Conservation (phyloP, 129 eudicot species). For the Daucus carota region DNA sequence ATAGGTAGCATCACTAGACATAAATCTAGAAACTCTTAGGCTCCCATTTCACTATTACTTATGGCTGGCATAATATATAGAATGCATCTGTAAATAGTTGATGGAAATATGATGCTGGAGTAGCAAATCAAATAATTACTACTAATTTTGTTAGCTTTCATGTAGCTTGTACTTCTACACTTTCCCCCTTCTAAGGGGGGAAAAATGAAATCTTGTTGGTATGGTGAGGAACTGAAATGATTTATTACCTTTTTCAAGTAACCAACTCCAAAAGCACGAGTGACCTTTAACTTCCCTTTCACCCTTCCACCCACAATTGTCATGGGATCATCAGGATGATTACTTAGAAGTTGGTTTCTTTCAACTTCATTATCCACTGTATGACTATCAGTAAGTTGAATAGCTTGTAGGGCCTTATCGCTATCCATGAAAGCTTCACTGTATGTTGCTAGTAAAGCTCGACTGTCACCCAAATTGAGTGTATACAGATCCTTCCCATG, state of each 20-base stretch:
- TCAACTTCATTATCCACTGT: slow-evolving; percentile 80
- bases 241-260: slow-evolving; percentile 75
- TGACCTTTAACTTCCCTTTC: slow-evolving; percentile 89
- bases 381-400: slow-evolving; percentile 79
- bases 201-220: not conserved
- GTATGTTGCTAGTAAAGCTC: slow-evolving; percentile 74
- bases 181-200: not conserved
- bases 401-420: slow-evolving; percentile 35
- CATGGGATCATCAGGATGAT: slow-evolving; percentile 79
- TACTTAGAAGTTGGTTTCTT: slow-evolving; percentile 44
- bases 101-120: not conserved
- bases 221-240: not conserved
- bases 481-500: slow-evolving; percentile 69
- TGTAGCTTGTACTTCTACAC: not conserved
- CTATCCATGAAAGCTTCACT: slow-evolving; percentile 17
- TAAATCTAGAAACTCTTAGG: not conserved
- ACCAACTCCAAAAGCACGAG: slow-evolving; percentile 98
- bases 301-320: slow-evolving; percentile 68
- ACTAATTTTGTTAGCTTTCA: not conserved
- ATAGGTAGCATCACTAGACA: not conserved
- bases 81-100: not conserved
- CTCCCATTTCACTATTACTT: not conserved
- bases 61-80: not conserved
- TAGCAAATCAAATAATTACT: not conserved
- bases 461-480: slow-evolving; percentile 86